Evolutionary conservation across 2,329 filamentous ascomycete species (phyloP).

Genomic region (Chaetoscypha palmicola): DNA sequence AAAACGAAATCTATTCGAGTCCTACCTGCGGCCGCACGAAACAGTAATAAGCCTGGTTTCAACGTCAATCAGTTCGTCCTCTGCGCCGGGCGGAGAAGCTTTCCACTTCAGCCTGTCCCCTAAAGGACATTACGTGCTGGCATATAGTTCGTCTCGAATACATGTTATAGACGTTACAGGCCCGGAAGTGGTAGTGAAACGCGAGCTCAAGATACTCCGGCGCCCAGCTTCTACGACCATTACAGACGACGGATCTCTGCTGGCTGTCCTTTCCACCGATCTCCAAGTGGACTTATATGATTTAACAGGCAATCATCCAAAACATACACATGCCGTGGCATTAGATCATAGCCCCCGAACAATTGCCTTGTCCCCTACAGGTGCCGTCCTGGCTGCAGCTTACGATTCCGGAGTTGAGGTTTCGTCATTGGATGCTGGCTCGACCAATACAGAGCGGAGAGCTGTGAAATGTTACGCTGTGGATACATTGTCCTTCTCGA

Average conservation of each 20-base stretch:
- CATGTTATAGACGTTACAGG: slow-evolving; percentile 66
- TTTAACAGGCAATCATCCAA: slow-evolving; percentile 56
- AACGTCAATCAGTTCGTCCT: slow-evolving; percentile 75
- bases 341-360: slow-evolving; percentile 73
- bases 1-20: slow-evolving; percentile 71
- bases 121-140: slow-evolving; percentile 65
- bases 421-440: slow-evolving; percentile 60
- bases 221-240: slow-evolving; percentile 72
- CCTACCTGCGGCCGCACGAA: slow-evolving; percentile 61
- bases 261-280: slow-evolving; percentile 74
- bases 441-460: slow-evolving; percentile 58
- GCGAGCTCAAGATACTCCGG: slow-evolving; percentile 73
- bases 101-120: slow-evolving; percentile 79
- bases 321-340: slow-evolving; percentile 65
- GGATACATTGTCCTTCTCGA: slow-evolving; percentile 67
- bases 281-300: slow-evolving; percentile 85
- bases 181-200: slow-evolving; percentile 54
- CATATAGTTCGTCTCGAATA: slow-evolving; percentile 79
- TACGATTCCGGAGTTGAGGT: slow-evolving; percentile 89
- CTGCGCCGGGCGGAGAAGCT: slow-evolving; percentile 72
- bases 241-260: slow-evolving; percentile 65
- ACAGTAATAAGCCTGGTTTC: slow-evolving; percentile 76
- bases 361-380: slow-evolving; percentile 74
- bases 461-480: slow-evolving; percentile 73
- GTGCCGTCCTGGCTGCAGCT: slow-evolving; percentile 74